These are phyloP conservation scores for Nemania serpens DNA, from an alignment of 2,329 filamentous ascomycete species.

Conservation along the genomic window DNA sequence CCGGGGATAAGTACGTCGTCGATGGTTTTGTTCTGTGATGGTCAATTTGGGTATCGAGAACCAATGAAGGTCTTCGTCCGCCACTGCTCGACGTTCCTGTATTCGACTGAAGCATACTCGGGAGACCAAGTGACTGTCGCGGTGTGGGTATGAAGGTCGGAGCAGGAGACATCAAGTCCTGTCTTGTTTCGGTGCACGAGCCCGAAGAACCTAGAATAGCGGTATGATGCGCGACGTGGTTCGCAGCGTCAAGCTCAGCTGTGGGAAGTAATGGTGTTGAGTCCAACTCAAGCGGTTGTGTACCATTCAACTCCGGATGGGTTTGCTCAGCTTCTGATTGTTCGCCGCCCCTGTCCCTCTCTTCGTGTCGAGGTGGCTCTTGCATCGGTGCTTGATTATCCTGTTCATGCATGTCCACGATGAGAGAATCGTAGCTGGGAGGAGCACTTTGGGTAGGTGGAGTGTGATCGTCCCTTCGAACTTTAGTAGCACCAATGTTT, in stretches of 20 bases:
- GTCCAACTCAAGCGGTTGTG: slow-evolving; percentile 59
- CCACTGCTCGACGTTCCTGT: slow-evolving; percentile 16
- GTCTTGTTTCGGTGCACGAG: not conserved
- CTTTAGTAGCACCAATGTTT: slow-evolving; percentile 53
- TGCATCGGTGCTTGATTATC: slow-evolving; percentile 32
- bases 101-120: slow-evolving; percentile 21
- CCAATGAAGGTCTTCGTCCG: slow-evolving; percentile 37
- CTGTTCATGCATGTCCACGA: slow-evolving; percentile 36
- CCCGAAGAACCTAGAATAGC: slow-evolving; percentile 3
- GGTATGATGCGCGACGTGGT: slow-evolving; percentile 31
- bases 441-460: slow-evolving; percentile 44
- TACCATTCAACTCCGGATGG: slow-evolving; percentile 53
- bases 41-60: slow-evolving; percentile 40
- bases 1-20: slow-evolving; percentile 38
- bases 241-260: slow-evolving; percentile 37
- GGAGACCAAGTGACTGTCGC: not conserved
- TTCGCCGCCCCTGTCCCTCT: slow-evolving; percentile 13
- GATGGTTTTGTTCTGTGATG: slow-evolving; percentile 34
- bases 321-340: slow-evolving; percentile 21
- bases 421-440: slow-evolving; percentile 53
- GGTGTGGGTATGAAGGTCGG: slow-evolving; percentile 4
- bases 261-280: slow-evolving; percentile 48
- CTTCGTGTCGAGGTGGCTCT: slow-evolving; percentile 20
- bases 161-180: not conserved
- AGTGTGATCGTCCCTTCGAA: slow-evolving; percentile 43